These are phyloP conservation scores for Protostelium mycophagum DNA, from an alignment of 78 protist genomes.

Conservation along the genomic window DNA sequence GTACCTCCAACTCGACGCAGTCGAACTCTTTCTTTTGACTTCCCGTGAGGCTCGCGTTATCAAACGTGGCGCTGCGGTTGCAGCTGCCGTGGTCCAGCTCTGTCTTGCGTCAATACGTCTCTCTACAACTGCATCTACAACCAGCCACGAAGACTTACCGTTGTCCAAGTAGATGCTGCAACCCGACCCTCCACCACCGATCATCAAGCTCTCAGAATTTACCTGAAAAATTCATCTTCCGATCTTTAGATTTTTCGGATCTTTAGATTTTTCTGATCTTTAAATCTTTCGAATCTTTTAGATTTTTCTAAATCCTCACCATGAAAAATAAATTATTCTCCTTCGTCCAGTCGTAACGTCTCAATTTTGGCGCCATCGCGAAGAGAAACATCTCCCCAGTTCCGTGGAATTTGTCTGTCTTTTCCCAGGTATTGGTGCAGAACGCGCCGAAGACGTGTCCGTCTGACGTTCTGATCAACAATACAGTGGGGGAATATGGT, in stretches of 20 bases:
- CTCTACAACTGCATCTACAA: too few species aligned
- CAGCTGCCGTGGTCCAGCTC: not conserved
- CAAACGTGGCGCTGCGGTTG: slow-evolving; percentile 1
- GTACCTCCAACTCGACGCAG: not conserved
- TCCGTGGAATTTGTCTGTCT: not conserved
- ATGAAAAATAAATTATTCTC: not conserved
- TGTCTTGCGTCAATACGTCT: too few species aligned
- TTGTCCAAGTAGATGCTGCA: not conserved
- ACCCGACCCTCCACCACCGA: not conserved
- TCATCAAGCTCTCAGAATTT: not conserved
- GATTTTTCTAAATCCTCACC: too few species aligned
- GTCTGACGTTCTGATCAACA: not conserved
- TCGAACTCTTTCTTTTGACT: not conserved
- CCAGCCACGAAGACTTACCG: not conserved
- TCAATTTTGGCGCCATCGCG: not conserved
- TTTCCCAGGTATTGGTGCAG: not conserved
- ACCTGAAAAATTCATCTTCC: too few species aligned
- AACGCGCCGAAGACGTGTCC: not conserved
- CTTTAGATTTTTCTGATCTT: too few species aligned
- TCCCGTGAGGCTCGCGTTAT: not conserved
- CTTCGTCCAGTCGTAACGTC: not conserved
- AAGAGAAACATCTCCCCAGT: not conserved
- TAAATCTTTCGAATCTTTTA: too few species aligned
- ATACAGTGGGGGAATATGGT: not conserved
- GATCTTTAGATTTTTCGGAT: too few species aligned